Percentiles rank a stretch among this genome's conserved stretches.
phyloP scores from a whole-genome alignment of 2,329 filamentous ascomycete genomes.

The Orbilia oligospora region DNA sequence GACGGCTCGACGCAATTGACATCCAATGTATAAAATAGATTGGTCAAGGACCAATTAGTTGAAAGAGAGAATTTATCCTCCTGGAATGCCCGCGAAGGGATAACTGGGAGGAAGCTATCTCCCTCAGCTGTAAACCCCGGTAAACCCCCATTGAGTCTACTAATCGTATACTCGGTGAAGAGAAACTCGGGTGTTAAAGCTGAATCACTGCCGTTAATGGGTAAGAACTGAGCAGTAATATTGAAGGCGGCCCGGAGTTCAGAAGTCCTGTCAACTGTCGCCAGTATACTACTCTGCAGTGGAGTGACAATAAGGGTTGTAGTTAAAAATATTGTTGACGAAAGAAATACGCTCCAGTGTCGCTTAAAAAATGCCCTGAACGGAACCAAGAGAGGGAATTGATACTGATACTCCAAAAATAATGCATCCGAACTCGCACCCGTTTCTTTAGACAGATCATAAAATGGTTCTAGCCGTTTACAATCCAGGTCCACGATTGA shows the following conservation, averaged over 20 bases:
- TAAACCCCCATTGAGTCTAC: constrained; percentile 13
- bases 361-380: constrained; percentile 28
- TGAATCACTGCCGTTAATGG: constrained; percentile 30
- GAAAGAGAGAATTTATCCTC: neutral
- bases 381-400: constrained; percentile 37
- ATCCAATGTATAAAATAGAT: constrained; percentile 11
- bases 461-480: constrained; percentile 54
- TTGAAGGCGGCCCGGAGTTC: constrained; percentile 29
- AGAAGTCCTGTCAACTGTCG: constrained; percentile 19
- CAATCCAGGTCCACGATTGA: constrained; percentile 46
- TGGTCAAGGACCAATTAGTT: constrained; percentile 26
- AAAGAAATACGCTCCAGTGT: constrained; percentile 44
- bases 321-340: constrained; percentile 29
- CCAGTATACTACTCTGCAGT: constrained; percentile 40
- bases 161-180: constrained; percentile 30
- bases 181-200: constrained; percentile 37
- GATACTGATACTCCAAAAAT: constrained; percentile 48
- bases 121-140: constrained; percentile 17
- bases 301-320: constrained; percentile 20
- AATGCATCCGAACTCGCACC: constrained; percentile 25
- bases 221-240: constrained; percentile 30
- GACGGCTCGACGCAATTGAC: constrained; percentile 12
- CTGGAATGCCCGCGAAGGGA: neutral
- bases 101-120: constrained; percentile 29
- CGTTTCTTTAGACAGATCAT: constrained; percentile 24